phyloP scores from a whole-genome alignment of 306 rosid species.

The Malus sylvestris region DNA sequence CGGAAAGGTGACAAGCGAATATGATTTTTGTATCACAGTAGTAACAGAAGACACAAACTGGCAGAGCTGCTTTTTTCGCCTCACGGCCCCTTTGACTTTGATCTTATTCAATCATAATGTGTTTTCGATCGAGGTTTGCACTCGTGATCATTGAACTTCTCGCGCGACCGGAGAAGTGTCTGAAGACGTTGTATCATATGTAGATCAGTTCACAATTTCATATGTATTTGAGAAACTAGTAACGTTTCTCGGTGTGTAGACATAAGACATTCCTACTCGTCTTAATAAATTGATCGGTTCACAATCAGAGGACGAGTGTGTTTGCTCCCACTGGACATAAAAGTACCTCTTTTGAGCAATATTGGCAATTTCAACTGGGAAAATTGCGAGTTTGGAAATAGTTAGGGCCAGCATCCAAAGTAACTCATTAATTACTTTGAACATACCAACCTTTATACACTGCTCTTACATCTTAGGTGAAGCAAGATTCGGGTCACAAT shows the following conservation, averaged over 20 bases:
- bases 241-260: not conserved
- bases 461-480: not conserved
- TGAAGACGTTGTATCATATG: constrained; percentile 11
- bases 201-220: not conserved
- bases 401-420: too few species aligned
- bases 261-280: not conserved
- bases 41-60: not conserved
- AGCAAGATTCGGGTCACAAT: not conserved
- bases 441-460: not conserved
- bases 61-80: not conserved
- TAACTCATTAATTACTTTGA: too few species aligned
- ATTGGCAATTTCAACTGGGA: too few species aligned
- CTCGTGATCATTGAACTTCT: not conserved
- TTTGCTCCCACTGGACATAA: not conserved
- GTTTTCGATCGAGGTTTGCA: not conserved
- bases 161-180: constrained; percentile 3
- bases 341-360: too few species aligned
- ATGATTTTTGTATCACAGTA: not conserved
- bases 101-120: not conserved
- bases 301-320: not conserved
- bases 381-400: too few species aligned
- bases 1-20: not conserved
- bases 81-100: not conserved
- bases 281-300: not conserved
- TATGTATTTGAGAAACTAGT: not conserved